Conservation (phyloP, 768 basidiomycete species). For the Suillus subalutaceus region DNA sequence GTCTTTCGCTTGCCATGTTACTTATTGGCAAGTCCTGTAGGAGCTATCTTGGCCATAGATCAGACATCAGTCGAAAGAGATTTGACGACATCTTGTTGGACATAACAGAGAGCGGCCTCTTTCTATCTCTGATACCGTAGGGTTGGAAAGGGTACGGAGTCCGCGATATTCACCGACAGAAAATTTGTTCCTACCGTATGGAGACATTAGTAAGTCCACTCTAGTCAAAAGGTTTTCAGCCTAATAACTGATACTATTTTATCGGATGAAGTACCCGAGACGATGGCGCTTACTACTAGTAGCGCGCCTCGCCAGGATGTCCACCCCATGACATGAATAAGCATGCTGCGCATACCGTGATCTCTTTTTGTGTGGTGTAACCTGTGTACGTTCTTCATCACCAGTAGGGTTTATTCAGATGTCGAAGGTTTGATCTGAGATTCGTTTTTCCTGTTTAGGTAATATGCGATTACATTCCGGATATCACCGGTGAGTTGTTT, state of each 20-base stretch:
- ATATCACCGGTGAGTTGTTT: conserved; percentile 19
- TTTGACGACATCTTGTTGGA: background rate
- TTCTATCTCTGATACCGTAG: background rate
- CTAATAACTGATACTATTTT: background rate
- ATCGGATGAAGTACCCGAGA: background rate
- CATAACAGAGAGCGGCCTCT: background rate
- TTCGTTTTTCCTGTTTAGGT: conserved; percentile 29
- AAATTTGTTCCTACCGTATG: background rate
- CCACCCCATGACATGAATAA: background rate
- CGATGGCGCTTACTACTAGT: background rate
- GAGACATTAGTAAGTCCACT: conserved; percentile 1
- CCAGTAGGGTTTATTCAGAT: background rate
- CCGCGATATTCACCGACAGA: background rate
- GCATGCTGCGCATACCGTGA: background rate
- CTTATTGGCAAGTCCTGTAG: background rate
- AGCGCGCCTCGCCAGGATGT: background rate
- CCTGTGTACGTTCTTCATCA: conserved; percentile 1
- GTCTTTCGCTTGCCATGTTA: background rate
- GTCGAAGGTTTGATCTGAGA: conserved; percentile 32
- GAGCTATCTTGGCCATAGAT: background rate
- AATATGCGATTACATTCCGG: conserved; percentile 23
- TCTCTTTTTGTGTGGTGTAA: background rate
- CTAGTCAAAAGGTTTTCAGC: conserved; percentile 1
- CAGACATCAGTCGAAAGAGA: background rate
- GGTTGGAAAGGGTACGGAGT: background rate